Percentiles rank a stretch among this genome's conserved stretches.
Evolutionary conservation across 192 early-diverging fungal genomes (phyloP).

Genomic region (Coemansia sp.): DNA sequence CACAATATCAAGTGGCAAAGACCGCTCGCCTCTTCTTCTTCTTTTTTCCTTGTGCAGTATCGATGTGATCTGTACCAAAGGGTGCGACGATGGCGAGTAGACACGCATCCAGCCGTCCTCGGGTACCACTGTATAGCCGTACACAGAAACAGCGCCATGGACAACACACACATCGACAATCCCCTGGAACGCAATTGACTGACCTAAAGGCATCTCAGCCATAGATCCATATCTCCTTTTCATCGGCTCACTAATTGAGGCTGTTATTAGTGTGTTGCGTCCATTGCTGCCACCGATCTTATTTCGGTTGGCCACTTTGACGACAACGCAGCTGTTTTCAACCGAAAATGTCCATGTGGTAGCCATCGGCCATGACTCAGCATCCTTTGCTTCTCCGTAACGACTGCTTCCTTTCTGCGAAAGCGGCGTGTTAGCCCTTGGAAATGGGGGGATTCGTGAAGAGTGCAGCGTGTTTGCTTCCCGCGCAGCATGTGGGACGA

Average conservation of each 20-base stretch:
- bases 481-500: no score
- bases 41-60: not conserved
- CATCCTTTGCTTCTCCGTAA: not conserved
- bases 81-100: conserved; percentile 54
- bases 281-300: not conserved
- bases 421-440: not conserved
- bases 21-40: not conserved
- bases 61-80: conserved; percentile 16
- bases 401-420: not conserved
- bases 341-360: conserved; percentile 21
- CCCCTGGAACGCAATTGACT: conserved; percentile 38
- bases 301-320: not conserved
- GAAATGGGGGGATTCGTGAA: not conserved
- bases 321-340: not conserved
- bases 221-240: conserved; percentile 25
- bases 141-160: conserved; percentile 25
- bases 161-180: conserved; percentile 45
- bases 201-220: conserved; percentile 18
- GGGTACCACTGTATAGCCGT: conserved; percentile 20
- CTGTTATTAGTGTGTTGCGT: not conserved
- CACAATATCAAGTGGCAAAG: no score
- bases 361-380: not conserved
- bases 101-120: conserved; percentile 32
- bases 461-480: no score
- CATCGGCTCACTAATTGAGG: not conserved